phyloP scores from a whole-genome alignment of 768 basidiomycete genomes.

The Hericium coralloides region DNA sequence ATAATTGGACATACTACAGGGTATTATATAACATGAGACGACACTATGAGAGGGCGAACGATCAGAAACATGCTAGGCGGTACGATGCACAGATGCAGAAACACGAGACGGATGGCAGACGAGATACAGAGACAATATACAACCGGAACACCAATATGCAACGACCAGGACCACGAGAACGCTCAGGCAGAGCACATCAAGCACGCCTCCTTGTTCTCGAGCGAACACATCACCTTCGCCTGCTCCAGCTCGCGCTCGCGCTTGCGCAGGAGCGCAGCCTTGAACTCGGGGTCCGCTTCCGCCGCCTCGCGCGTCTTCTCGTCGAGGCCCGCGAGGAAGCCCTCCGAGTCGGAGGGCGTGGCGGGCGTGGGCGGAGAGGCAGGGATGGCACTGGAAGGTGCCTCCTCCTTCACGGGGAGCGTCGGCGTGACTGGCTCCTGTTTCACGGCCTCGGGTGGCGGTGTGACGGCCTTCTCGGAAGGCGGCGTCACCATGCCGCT shows the following conservation, averaged over 20 bases:
- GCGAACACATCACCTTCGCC: constrained; percentile 71
- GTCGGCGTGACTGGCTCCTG: constrained; percentile 1
- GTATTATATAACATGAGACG: neutral
- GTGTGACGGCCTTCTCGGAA: neutral
- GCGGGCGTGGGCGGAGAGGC: constrained; percentile 19
- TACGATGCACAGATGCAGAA: neutral
- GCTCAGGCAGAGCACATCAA: constrained; percentile 81
- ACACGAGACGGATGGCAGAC: neutral
- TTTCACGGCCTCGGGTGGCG: neutral
- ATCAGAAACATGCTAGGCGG: neutral
- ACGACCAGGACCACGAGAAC: neutral
- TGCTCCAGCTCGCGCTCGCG: constrained; percentile 71
- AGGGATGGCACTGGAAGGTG: constrained; percentile 18
- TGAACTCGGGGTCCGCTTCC: constrained; percentile 63
- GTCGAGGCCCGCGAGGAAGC: constrained; percentile 31
- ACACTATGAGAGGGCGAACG: neutral
- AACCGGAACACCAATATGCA: neutral
- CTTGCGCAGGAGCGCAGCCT: constrained; percentile 64
- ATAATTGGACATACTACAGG: too few species aligned
- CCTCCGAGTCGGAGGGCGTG: constrained; percentile 13
- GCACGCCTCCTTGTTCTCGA: constrained; percentile 93
- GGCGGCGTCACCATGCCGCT: constrained; percentile 1
- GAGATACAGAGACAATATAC: neutral
- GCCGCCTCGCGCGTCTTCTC: constrained; percentile 46
- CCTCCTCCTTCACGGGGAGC: constrained; percentile 4